Conservation (phyloP, 2,329 filamentous ascomycete genomes). For the Colletotrichum magnum region DNA sequence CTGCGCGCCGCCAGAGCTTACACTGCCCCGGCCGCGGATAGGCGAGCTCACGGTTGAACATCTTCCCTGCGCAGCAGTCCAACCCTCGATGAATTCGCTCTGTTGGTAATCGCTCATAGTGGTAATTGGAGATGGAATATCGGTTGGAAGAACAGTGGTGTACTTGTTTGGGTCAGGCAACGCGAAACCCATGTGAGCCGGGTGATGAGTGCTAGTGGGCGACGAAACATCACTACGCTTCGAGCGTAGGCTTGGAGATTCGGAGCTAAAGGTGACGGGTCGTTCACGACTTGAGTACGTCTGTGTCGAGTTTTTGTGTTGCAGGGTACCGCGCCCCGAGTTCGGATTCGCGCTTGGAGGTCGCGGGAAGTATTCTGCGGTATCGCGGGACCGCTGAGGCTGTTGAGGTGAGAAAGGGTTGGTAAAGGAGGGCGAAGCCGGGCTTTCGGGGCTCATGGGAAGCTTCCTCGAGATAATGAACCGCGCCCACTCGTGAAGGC, state of each 20-base stretch:
- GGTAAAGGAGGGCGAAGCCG: constrained; percentile 66
- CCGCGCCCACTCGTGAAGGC: constrained; percentile 72
- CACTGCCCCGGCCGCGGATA: constrained; percentile 66
- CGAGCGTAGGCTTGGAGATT: constrained; percentile 73
- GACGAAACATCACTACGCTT: constrained; percentile 75
- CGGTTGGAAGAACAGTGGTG: constrained; percentile 63
- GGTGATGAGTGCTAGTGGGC: constrained; percentile 65
- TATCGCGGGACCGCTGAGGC: constrained; percentile 51
- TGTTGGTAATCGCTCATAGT: constrained; percentile 67
- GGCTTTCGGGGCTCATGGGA: constrained; percentile 65
- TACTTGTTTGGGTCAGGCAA: constrained; percentile 62
- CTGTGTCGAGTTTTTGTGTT: constrained; percentile 64
- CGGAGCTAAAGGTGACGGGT: constrained; percentile 67
- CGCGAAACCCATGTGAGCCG: constrained; percentile 55
- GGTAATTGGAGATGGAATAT: constrained; percentile 69
- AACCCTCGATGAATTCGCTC: constrained; percentile 72
- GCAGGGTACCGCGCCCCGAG: constrained; percentile 53
- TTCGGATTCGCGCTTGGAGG: constrained; percentile 60
- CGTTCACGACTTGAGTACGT: constrained; percentile 64
- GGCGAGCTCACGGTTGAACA: constrained; percentile 72
- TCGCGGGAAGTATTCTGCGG: constrained; percentile 57
- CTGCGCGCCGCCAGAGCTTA: constrained; percentile 64
- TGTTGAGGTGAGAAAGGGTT: constrained; percentile 64
- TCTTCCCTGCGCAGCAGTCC: constrained; percentile 72
- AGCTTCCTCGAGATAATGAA: constrained; percentile 63